A percentile compares a stretch with the other conserved stretches of the same genome.
Evolutionary conservation across 2,329 filamentous ascomycete species (phyloP).

Genomic region (Ceratocystis eucalypticola): DNA sequence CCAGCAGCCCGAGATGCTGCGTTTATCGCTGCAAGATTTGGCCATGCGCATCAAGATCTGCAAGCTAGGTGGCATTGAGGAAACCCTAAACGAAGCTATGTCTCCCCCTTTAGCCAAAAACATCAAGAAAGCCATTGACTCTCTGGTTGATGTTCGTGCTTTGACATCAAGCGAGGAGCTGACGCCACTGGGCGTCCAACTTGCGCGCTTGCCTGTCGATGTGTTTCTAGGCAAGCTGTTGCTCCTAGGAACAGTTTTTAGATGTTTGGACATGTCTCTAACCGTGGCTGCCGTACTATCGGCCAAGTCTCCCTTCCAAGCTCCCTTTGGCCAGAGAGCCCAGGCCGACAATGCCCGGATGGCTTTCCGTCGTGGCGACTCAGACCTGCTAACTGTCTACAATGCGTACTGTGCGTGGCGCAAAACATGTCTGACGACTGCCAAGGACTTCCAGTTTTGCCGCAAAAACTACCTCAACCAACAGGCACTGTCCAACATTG

Average conservation of each 20-base stretch:
- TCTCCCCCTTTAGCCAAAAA: conserved; percentile 87
- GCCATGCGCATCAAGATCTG: conserved; percentile 96
- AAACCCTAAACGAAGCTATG: conserved; percentile 73
- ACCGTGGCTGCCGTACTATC: conserved; percentile 88
- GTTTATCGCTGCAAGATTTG: conserved; percentile 83
- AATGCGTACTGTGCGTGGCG: conserved; percentile 90
- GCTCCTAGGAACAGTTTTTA: conserved; percentile 72
- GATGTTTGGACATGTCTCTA: conserved; percentile 79
- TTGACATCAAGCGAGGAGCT: conserved; percentile 69
- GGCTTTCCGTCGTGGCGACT: conserved; percentile 73
- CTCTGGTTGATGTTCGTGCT: conserved; percentile 82
- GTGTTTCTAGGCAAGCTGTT: conserved; percentile 92
- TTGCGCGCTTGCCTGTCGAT: conserved; percentile 80
- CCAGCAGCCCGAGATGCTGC: conserved; percentile 91
- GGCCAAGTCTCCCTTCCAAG: conserved; percentile 85
- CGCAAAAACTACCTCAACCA: conserved; percentile 84
- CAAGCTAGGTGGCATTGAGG: conserved; percentile 84
- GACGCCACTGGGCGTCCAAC: conserved; percentile 71
- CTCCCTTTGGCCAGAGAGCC: conserved; percentile 67
- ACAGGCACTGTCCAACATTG: conserved; percentile 82
- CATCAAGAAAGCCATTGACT: conserved; percentile 82
- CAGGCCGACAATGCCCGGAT: conserved; percentile 70
- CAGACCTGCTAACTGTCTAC: conserved; percentile 82
- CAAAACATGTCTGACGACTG: conserved; percentile 56
- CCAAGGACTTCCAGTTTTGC: conserved; percentile 78